Conservation (phyloP, 345 rosid genomes). For the Eutrema yunnanense region DNA sequence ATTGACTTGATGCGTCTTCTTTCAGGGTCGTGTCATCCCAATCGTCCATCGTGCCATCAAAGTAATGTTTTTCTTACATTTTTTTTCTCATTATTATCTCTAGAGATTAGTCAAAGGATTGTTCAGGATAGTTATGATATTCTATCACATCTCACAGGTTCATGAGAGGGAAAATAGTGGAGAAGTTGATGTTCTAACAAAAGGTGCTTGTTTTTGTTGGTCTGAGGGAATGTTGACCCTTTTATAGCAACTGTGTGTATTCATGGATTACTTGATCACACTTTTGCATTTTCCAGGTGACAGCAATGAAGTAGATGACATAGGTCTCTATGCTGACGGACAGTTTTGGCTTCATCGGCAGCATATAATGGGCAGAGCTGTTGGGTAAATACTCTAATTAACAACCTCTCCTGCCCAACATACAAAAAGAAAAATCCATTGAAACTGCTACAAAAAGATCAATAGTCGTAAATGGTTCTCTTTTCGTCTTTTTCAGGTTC, state of each 20-base stretch:
- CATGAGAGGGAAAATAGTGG: constrained; percentile 78
- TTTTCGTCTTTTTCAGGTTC: constrained; percentile 37
- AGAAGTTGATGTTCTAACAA: constrained; percentile 91
- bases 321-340: constrained; percentile 54
- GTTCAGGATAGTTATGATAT: neutral
- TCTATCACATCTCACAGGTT: constrained; percentile 40
- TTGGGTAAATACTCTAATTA: constrained; percentile 47
- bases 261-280: neutral
- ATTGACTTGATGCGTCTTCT: constrained; percentile 5
- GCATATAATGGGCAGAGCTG: constrained; percentile 75
- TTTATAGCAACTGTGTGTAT: neutral
- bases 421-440: neutral
- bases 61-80: constrained; percentile 35
- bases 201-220: constrained; percentile 46
- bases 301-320: constrained; percentile 49
- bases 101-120: neutral
- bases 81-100: neutral
- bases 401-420: neutral
- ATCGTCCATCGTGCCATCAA: constrained; percentile 95
- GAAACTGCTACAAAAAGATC: neutral
- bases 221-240: neutral
- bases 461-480: neutral
- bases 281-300: constrained; percentile 47
- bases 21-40: constrained; percentile 92
- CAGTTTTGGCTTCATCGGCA: constrained; percentile 62